Conservation (phyloP, 345 rosid genomes). For the Boechera stricta region DNA sequence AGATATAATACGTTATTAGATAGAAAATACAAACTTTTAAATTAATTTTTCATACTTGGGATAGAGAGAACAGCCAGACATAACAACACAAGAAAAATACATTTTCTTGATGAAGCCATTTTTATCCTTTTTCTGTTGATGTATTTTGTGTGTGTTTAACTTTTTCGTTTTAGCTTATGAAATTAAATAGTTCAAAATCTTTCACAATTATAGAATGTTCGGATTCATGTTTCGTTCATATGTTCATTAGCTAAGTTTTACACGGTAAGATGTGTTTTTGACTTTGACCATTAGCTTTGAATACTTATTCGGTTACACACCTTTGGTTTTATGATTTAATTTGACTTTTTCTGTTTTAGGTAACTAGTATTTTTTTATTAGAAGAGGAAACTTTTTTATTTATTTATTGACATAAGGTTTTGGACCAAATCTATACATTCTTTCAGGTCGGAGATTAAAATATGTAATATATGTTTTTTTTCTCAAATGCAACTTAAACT, state of each 20-base stretch:
- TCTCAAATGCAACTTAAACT: too few species aligned
- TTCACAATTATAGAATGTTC: background rate
- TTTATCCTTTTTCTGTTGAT: background rate
- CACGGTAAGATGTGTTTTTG: background rate
- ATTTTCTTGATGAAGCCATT: conserved; percentile 2
- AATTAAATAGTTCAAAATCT: background rate
- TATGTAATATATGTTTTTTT: too few species aligned
- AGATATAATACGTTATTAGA: too few species aligned
- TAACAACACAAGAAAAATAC: background rate
- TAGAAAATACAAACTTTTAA: too few species aligned
- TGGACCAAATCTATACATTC: too few species aligned
- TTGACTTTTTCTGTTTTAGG: background rate
- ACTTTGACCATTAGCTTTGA: background rate
- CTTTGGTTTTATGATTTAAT: background rate
- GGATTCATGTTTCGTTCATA: background rate
- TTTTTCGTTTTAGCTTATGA: background rate
- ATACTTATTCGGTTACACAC: background rate
- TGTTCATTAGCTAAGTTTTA: too few species aligned
- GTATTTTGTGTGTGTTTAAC: background rate
- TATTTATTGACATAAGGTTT: too few species aligned
- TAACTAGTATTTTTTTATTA: background rate
- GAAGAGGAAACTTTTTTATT: background rate
- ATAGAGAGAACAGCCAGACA: background rate
- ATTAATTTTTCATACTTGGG: background rate
- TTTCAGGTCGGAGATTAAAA: too few species aligned